Evolutionary conservation across 2,329 filamentous ascomycete species (phyloP).

Genomic region (Epichloe hybrida): DNA sequence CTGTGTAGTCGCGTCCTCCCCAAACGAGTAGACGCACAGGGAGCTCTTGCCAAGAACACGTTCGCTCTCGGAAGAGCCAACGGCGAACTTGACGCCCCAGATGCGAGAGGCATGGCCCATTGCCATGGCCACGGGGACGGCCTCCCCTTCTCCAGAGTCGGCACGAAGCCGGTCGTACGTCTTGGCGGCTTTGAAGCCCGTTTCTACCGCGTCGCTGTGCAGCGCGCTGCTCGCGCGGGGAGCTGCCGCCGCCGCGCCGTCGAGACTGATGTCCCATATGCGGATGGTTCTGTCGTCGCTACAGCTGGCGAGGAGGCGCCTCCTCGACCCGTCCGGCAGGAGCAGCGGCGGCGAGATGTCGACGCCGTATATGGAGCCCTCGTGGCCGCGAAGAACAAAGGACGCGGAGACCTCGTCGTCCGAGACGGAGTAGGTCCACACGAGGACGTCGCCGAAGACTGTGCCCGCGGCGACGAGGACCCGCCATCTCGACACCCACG

Average conservation of each 20-base stretch:
- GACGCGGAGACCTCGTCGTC: slow-evolving; percentile 21
- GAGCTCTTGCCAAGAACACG: slow-evolving; percentile 5
- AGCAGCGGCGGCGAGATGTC: slow-evolving; percentile 51
- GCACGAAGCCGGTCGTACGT: slow-evolving; percentile 11
- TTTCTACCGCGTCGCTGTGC: slow-evolving; percentile 25
- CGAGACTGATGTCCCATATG: slow-evolving; percentile 68
- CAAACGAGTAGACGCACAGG: slow-evolving; percentile 53
- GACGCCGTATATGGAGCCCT: slow-evolving; percentile 89
- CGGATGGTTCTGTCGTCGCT: slow-evolving; percentile 88
- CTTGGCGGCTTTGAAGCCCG: slow-evolving; percentile 41
- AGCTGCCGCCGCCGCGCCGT: background rate
- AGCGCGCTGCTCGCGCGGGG: background rate
- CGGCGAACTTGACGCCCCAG: slow-evolving; percentile 63
- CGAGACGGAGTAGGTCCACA: slow-evolving; percentile 60
- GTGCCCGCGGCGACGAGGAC: slow-evolving; percentile 79
- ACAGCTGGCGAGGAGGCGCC: slow-evolving; percentile 71
- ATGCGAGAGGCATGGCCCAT: slow-evolving; percentile 87
- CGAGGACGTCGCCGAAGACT: slow-evolving; percentile 83
- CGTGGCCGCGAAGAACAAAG: slow-evolving; percentile 53
- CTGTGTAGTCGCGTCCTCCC: slow-evolving; percentile 70
- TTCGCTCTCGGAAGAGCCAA: slow-evolving; percentile 12
- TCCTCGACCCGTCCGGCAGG: slow-evolving; percentile 22
- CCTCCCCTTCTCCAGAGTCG: slow-evolving; percentile 6
- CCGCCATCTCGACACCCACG: slow-evolving; percentile 41
- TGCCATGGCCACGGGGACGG: slow-evolving; percentile 41